phyloP scores from a whole-genome alignment of 441 rosid species.

The Jatropha multifida region DNA sequence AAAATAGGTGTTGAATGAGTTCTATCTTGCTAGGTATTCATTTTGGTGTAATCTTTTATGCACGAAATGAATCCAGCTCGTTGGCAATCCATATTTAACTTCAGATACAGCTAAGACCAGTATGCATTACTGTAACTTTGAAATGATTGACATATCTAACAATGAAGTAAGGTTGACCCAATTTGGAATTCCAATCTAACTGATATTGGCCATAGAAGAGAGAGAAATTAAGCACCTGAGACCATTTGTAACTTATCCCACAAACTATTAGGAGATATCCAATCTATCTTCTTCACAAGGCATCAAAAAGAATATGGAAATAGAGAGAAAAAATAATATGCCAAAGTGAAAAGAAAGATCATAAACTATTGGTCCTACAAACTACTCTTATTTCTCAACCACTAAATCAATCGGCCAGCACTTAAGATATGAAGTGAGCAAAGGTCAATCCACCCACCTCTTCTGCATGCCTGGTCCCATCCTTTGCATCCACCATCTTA shows the following conservation, averaged over 20 bases:
- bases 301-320: not conserved
- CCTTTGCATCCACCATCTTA: slow-evolving; percentile 20
- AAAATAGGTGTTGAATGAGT: not conserved
- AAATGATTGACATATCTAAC: not conserved
- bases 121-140: not conserved
- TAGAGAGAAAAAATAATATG: slow-evolving; percentile 2
- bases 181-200: not conserved
- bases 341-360: not conserved
- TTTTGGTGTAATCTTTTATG: not conserved
- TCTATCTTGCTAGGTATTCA: not conserved
- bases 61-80: not conserved
- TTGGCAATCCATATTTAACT: not conserved
- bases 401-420: slow-evolving; percentile 15
- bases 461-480: slow-evolving; percentile 21
- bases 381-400: slow-evolving; percentile 15
- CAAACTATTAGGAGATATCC: not conserved
- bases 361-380: slow-evolving; percentile 14
- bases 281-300: slow-evolving; percentile 3
- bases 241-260: not conserved
- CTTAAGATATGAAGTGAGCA: slow-evolving; percentile 14
- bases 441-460: slow-evolving; percentile 37
- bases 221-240: not conserved
- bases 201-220: not conserved
- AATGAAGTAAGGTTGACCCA: not conserved
- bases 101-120: not conserved